A percentile compares a stretch with the other conserved stretches of the same genome.
Conservation (phyloP, 345 rosid species). For the Mercurialis annua region DNA sequence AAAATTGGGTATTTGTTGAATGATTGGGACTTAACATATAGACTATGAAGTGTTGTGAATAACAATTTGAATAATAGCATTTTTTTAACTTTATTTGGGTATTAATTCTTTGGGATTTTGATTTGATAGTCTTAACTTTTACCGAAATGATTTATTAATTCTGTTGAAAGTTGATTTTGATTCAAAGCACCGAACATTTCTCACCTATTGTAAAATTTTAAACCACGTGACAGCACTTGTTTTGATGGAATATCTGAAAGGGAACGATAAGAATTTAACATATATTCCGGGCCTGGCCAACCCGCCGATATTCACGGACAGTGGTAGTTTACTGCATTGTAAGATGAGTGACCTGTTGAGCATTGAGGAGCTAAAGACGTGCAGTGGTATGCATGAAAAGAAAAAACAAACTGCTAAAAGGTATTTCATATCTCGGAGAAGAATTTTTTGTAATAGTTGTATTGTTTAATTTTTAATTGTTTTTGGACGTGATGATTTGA, state of each 20-base stretch:
- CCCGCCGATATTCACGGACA: constrained; percentile 23
- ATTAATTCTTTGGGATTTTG: too few relatives aligned
- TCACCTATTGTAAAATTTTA: neutral
- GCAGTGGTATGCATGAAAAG: constrained; percentile 18
- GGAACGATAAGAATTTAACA: constrained; percentile 28
- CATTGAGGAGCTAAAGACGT: constrained; percentile 36
- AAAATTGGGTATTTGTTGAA: too few relatives aligned
- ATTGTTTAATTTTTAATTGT: too few relatives aligned
- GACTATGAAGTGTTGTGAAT: too few relatives aligned
- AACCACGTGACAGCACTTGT: constrained; percentile 29
- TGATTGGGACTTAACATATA: too few relatives aligned
- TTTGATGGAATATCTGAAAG: constrained; percentile 47
- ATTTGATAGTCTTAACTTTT: too few relatives aligned
- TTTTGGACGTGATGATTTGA: too few relatives aligned
- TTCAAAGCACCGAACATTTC: neutral
- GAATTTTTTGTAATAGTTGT: too few relatives aligned
- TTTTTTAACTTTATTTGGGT: too few relatives aligned
- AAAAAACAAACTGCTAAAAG: constrained; percentile 34
- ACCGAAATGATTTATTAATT: neutral
- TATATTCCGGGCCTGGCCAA: constrained; percentile 18
- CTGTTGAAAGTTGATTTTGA: constrained; percentile 7
- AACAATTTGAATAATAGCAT: too few relatives aligned
- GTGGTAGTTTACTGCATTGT: constrained; percentile 32
- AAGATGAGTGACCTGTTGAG: constrained; percentile 23
- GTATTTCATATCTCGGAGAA: constrained; percentile 15